Evolutionary conservation across 2,329 filamentous ascomycete genomes (phyloP).

Genomic region (Zasmidium cellare): DNA sequence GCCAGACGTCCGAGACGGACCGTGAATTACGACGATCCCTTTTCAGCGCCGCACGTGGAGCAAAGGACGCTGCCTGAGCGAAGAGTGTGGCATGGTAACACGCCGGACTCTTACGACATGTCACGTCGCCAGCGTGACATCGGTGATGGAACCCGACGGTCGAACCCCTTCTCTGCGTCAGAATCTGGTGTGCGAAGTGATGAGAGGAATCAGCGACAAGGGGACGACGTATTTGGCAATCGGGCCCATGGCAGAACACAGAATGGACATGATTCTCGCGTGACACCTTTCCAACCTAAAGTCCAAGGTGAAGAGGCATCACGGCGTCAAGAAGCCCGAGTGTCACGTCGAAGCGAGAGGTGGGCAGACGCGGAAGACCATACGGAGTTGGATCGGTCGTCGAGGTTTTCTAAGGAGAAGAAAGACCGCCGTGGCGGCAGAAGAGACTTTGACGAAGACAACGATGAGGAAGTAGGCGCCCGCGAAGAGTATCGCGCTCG

Average conservation of each 20-base stretch:
- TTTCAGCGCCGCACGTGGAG: not conserved
- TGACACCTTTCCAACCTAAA: not conserved
- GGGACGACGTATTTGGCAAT: no score
- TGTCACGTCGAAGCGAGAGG: constrained; percentile 1
- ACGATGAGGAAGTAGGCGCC: constrained; percentile 27
- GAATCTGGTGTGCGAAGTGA: not conserved
- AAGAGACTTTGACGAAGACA: constrained; percentile 27
- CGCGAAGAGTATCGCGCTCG: constrained; percentile 28
- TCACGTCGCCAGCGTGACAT: not conserved
- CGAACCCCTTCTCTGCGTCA: constrained; percentile 6
- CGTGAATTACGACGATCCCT: not conserved
- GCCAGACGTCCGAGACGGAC: not conserved
- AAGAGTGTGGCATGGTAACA: no score
- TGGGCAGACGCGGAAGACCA: constrained; percentile 21
- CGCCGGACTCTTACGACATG: not conserved
- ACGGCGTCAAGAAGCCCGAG: not conserved
- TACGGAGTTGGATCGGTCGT: constrained; percentile 12
- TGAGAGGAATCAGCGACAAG: not conserved
- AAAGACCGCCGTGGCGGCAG: constrained; percentile 18
- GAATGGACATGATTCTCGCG: not conserved
- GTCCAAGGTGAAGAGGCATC: not conserved
- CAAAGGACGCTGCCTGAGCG: not conserved
- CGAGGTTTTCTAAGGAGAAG: constrained; percentile 10
- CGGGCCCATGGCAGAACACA: not conserved
- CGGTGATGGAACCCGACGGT: not conserved